phyloP scores from a whole-genome alignment of 805 yeast genomes.

The Pichia pseudocactophila region DNA sequence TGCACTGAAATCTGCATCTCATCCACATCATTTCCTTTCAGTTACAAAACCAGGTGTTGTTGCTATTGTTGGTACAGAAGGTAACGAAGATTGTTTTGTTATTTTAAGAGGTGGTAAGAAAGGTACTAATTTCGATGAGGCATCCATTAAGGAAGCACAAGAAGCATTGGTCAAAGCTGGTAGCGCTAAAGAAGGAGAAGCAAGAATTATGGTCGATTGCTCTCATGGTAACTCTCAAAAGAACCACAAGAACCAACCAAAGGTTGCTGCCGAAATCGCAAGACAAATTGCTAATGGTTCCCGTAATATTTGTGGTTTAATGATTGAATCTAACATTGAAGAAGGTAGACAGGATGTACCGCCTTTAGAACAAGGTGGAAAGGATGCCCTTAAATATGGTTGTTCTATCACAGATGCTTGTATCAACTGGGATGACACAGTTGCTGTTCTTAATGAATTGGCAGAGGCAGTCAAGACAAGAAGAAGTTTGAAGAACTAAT shows the following conservation, averaged over 20 bases:
- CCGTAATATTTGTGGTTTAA: slow-evolving; percentile 74
- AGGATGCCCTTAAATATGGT: slow-evolving; percentile 74
- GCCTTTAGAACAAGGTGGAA: slow-evolving; percentile 52
- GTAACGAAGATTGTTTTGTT: slow-evolving; percentile 83
- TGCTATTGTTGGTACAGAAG: slow-evolving; percentile 93
- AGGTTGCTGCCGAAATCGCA: slow-evolving; percentile 68
- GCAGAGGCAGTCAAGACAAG: slow-evolving; percentile 76
- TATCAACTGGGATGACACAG: slow-evolving; percentile 85
- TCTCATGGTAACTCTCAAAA: slow-evolving; percentile 94
- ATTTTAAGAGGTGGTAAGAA: slow-evolving; percentile 93
- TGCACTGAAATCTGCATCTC: slow-evolving; percentile 86
- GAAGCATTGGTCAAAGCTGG: slow-evolving; percentile 43
- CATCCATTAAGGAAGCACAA: slow-evolving; percentile 59
- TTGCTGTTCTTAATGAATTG: slow-evolving; percentile 54
- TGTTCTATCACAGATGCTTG: slow-evolving; percentile 97
- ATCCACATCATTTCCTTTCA: slow-evolving; percentile 88
- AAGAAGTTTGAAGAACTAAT: slow-evolving; percentile 33
- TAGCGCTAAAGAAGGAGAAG: slow-evolving; percentile 29
- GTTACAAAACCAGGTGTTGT: slow-evolving; percentile 96
- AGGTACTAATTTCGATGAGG: slow-evolving; percentile 84
- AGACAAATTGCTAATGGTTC: slow-evolving; percentile 75
- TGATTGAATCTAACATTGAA: slow-evolving; percentile 89
- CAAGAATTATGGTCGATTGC: slow-evolving; percentile 91
- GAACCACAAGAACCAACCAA: slow-evolving; percentile 88
- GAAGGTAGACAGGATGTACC: slow-evolving; percentile 94